Evolutionary conservation across 257 asterid species (phyloP), one percentile per base, ranked within the genome.

Genomic region (Striga asiatica): DNA sequence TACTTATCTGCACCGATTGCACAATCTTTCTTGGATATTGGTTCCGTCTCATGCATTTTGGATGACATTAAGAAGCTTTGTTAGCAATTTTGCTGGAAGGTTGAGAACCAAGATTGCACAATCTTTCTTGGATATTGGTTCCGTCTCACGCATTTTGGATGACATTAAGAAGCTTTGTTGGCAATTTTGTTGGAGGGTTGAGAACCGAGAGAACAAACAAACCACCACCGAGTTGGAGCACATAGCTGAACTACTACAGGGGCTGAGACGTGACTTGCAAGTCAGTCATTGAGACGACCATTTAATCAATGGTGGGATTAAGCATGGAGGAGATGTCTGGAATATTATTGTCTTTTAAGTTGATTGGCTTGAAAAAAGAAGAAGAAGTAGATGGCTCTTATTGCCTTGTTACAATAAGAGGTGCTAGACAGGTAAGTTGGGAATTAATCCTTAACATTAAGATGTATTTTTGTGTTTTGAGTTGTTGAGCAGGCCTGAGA

Each of bases 51-150:
- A 14, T 88, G 99, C 64, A 92, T 92, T 66, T 85, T 92, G 74
- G 94, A 88, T 60, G 95, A 97, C 49, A 92, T 92, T 50, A 88
- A 88, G 94, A 88, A 81, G 61, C 87, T 88, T 32, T 88, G 99
- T 71, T 69, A 80, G 68, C 95, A 82, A 72, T 92, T 88, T 74
- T 88, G 97, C 81, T 88, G 97, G 99, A 88, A 76, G 78, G 69
- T 88, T 48, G 99, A 92, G 71, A 78, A 68, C 75, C 84, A 81
- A 60, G 94, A 73, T n/a, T n/a, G n/a, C n/a, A n/a, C n/a, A n/a
- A n/a, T n/a, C 96, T 17, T 92, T 92, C 80, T 75, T 92, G 87
- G 99, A 92, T 67, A 92, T 92, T 27, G 99, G 97, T 65, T 85
- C 97, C 22, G 95, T 88, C 46, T 88, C 99, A 14, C 89, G 99